A percentile compares a stretch with the other conserved stretches of the same genome.
Evolutionary conservation across 2,329 filamentous ascomycete genomes (phyloP).

Genomic region (Neopestalotiopsis sp.): DNA sequence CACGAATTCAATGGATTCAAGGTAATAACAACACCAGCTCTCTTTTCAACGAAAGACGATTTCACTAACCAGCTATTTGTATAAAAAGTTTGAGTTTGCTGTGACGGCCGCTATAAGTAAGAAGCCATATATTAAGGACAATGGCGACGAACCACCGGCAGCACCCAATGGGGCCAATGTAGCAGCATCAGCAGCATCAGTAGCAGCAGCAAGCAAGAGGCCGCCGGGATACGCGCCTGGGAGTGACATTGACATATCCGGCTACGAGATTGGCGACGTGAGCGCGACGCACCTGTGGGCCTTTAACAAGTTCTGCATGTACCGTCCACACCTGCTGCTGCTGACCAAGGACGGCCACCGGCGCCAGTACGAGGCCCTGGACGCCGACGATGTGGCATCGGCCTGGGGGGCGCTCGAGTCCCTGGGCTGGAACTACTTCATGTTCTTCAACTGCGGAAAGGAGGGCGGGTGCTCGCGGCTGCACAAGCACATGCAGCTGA

Average conservation of each 20-base stretch:
- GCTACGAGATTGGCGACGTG: conserved; percentile 45
- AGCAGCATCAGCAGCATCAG: too few relatives aligned
- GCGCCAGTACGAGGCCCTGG: conserved; percentile 49
- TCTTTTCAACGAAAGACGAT: neutral
- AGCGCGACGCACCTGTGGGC: conserved; percentile 48
- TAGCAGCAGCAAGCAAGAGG: neutral
- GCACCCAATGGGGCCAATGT: too few relatives aligned
- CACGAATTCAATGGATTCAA: conserved; percentile 19
- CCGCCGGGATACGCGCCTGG: conserved; percentile 31
- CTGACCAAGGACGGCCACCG: conserved; percentile 51
- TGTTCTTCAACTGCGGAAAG: conserved; percentile 52
- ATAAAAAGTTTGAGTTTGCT: conserved; percentile 24
- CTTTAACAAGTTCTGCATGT: conserved; percentile 54
- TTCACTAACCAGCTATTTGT: neutral
- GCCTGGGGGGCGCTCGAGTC: conserved; percentile 37
- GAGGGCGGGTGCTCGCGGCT: conserved; percentile 49
- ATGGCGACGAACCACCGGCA: conserved; percentile 17
- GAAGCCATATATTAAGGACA: conserved; percentile 26
- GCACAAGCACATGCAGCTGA: conserved; percentile 55
- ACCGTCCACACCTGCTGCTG: conserved; percentile 51
- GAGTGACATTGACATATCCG: conserved; percentile 47
- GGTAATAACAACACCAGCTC: conserved; percentile 11
- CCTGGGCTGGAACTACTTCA: conserved; percentile 38
- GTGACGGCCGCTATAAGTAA: conserved; percentile 19
- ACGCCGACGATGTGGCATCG: conserved; percentile 44